Percentiles rank a stretch among this genome's conserved stretches.
Evolutionary conservation across 352 stramenopile genomes (phyloP).

Genomic region (Blastocystis sp.): DNA sequence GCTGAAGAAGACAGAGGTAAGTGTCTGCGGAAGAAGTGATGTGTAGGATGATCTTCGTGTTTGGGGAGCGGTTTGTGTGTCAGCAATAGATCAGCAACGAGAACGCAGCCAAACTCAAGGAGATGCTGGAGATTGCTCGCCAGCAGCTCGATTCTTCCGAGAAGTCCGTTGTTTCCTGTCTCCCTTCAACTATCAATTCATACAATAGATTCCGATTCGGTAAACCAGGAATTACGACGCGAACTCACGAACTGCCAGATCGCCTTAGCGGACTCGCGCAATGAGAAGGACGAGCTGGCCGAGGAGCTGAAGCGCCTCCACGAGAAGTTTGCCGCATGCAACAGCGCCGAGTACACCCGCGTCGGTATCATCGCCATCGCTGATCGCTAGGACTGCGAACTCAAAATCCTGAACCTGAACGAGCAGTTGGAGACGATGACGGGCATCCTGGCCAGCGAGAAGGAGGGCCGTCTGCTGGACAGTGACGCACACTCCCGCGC

Average conservation of each 20-base stretch:
- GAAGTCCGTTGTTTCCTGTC: constrained; percentile 54
- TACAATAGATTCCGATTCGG: constrained; percentile 24
- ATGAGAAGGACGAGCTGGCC: constrained; percentile 53
- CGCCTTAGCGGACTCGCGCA: constrained; percentile 37
- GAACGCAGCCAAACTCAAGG: constrained; percentile 8
- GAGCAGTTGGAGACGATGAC: constrained; percentile 59
- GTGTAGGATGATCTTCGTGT: constrained; percentile 42
- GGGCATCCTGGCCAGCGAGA: constrained; percentile 19
- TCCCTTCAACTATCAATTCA: background rate
- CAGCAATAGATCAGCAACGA: constrained; percentile 6
- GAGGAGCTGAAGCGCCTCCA: constrained; percentile 33
- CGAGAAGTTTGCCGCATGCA: constrained; percentile 40
- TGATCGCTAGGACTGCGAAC: constrained; percentile 37
- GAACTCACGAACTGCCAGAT: constrained; percentile 55
- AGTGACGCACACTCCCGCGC: constrained; percentile 11
- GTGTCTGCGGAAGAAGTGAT: background rate
- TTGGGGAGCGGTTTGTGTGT: background rate
- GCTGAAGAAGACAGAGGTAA: constrained; percentile 47
- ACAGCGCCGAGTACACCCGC: constrained; percentile 25
- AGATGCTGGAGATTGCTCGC: background rate
- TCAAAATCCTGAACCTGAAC: constrained; percentile 24
- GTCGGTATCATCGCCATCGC: background rate
- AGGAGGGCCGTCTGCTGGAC: constrained; percentile 28
- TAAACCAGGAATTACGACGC: constrained; percentile 31
- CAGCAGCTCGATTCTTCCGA: constrained; percentile 17